phyloP scores from a whole-genome alignment of 1,284 basidiomycete species.

The Tylopilus orsonianus region DNA sequence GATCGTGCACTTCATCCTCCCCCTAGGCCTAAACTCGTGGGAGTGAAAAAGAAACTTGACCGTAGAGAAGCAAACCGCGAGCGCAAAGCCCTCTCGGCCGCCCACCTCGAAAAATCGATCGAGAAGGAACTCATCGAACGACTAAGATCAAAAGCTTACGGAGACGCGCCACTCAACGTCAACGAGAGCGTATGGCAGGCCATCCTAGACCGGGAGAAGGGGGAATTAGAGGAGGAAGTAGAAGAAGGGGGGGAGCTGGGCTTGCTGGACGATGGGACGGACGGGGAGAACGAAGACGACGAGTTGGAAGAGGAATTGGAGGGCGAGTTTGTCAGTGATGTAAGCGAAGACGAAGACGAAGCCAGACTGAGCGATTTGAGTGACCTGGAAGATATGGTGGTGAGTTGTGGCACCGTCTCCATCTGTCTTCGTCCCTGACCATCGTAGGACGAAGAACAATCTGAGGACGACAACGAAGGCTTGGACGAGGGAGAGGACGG shows the following conservation, averaged over 20 bases:
- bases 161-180: constrained; percentile 96
- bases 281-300: constrained; percentile 49
- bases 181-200: constrained; percentile 97
- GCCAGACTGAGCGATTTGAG: constrained; percentile 68
- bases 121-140: constrained; percentile 96
- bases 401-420: constrained; percentile 32
- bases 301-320: constrained; percentile 61
- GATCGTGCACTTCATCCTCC: not conserved
- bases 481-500: constrained; percentile 42
- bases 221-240: constrained; percentile 44
- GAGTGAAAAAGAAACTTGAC: constrained; percentile 97
- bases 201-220: constrained; percentile 78
- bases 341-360: constrained; percentile 65
- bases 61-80: constrained; percentile 92
- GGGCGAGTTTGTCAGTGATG: constrained; percentile 85
- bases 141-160: constrained; percentile 95
- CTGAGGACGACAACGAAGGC: constrained; percentile 33
- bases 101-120: constrained; percentile 91
- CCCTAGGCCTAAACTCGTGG: constrained; percentile 84
- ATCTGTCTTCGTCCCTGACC: constrained; percentile 5
- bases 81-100: constrained; percentile 93
- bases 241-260: constrained; percentile 51
- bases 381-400: constrained; percentile 71
- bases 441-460: constrained; percentile 15
- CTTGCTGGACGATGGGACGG: constrained; percentile 49